Evolutionary conservation across 2,329 filamentous ascomycete species (phyloP), one percentile per base, ranked within the genome.

Genomic region (Rachicladosporium sp.): DNA sequence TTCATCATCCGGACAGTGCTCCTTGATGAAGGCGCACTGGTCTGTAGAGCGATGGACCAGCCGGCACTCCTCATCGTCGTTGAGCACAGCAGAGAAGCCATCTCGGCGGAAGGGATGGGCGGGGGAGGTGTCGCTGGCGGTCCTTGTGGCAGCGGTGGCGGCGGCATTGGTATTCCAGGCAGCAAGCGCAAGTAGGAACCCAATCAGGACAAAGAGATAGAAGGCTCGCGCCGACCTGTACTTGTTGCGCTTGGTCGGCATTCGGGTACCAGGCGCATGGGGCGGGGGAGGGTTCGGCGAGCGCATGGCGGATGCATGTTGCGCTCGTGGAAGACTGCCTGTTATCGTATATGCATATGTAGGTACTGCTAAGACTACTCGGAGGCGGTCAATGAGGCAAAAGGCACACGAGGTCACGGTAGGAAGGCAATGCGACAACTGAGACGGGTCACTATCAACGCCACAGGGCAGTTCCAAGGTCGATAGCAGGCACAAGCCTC

Each of bases 1-100:
- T 63, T 95, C 84, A 57, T 95, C 86, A 53, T 93, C 86, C 29
- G 73, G 69, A 61, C 91, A 98, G 60, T 95, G 82, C 41, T 71
- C 69, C 49, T 71, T 76, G 42, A 96, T 77, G 62, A 91, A 96
- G 50, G 78, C 78, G 67, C 91, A 98, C 64, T 95, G 77, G 58
- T 98, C 82, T 43, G 69, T 55, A 38, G 78, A 81, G 7, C 37
- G 23, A 60, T 91, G 85, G 40, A 98, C 85, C 29, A 83, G 66
- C 43, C 79, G 80, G 58, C 91, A 98, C 67, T 88, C 58, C 47
- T 66, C 63, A 48, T 64, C 56, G 36, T 62, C 58, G 40, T 52
- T 50, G 7, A 38, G 15, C 2, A 29, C 8, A 12, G 34, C 6
- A 8, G 23, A 27, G 23, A 8, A 27, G 23, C 23, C 23, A 27